A percentile compares a stretch with the other conserved stretches of the same genome.
These are phyloP conservation scores for Xylaria multiplex DNA, from an alignment of 2,329 filamentous ascomycete genomes.

Conservation along the genomic window DNA sequence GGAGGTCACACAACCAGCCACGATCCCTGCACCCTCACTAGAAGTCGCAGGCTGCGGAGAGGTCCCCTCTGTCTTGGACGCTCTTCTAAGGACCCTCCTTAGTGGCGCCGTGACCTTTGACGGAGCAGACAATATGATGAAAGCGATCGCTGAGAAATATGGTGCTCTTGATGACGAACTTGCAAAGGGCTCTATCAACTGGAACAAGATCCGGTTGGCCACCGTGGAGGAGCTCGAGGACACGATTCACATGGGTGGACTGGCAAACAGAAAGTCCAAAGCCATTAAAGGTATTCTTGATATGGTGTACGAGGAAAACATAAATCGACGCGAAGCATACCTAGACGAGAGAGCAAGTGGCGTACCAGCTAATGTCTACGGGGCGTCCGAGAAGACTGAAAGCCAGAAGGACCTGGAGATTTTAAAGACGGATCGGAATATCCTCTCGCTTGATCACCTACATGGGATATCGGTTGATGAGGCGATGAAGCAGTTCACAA, in stretches of 20 bases:
- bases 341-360: conserved; percentile 54
- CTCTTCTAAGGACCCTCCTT: conserved; percentile 62
- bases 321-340: conserved; percentile 57
- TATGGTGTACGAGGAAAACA: conserved; percentile 75
- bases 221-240: conserved; percentile 69
- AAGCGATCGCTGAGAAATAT: conserved; percentile 70
- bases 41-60: conserved; percentile 74
- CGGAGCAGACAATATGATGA: conserved; percentile 71
- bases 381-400: conserved; percentile 52
- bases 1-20: conserved; percentile 69
- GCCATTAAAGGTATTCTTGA: conserved; percentile 79
- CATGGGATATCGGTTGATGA: conserved; percentile 57
- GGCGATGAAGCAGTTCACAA: conserved; percentile 61
- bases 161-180: conserved; percentile 70
- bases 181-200: conserved; percentile 78
- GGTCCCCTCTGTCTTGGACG: conserved; percentile 65
- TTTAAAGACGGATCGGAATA: conserved; percentile 63
- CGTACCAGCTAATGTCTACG: conserved; percentile 56
- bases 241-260: conserved; percentile 75
- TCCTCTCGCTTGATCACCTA: conserved; percentile 67
- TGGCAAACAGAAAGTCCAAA: conserved; percentile 75
- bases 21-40: conserved; percentile 74
- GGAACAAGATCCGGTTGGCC: conserved; percentile 74
- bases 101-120: conserved; percentile 62
- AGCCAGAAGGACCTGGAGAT: conserved; percentile 67